A percentile compares a stretch with the other conserved stretches of the same genome.
Evolutionary conservation across 2,329 filamentous ascomycete species (phyloP).

Genomic region (Plectosphaerella plurivora): DNA sequence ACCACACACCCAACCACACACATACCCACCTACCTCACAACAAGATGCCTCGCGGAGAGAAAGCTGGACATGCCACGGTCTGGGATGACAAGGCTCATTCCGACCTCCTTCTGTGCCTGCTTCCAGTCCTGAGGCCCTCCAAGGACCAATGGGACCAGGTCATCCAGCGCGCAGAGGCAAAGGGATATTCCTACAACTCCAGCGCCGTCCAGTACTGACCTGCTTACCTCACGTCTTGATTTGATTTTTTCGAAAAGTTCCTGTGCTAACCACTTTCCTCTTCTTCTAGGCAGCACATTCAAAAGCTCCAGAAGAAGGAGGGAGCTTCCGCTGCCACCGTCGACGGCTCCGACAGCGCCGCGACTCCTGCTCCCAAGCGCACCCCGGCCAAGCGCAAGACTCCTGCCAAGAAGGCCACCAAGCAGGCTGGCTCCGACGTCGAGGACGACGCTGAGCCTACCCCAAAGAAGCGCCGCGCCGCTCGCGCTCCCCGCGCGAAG

Average conservation of each 20-base stretch:
- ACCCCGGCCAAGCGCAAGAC: conserved; percentile 18
- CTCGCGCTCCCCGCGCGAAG: conserved; percentile 23
- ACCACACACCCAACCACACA: conserved; percentile 7
- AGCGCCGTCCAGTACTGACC: conserved; percentile 33
- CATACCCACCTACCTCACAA: conserved; percentile 3
- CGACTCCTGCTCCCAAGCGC: conserved; percentile 9
- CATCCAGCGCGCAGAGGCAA: conserved; percentile 21
- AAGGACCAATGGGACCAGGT: conserved; percentile 26
- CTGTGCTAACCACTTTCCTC: conserved; percentile 8
- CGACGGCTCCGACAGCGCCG: conserved; percentile 19
- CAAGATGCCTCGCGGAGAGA: background rate
- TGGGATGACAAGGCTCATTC: conserved; percentile 33
- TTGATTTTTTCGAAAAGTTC: conserved; percentile 11
- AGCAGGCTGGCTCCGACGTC: background rate
- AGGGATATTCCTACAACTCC: conserved; percentile 32
- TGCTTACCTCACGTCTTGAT: background rate
- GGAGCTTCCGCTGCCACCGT: background rate
- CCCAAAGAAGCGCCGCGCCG: conserved; percentile 1
- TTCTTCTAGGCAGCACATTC: conserved; percentile 36
- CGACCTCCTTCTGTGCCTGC: conserved; percentile 30
- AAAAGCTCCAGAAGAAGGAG: conserved; percentile 33
- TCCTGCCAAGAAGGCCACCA: conserved; percentile 8
- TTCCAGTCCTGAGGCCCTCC: conserved; percentile 29
- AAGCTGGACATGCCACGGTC: conserved; percentile 2
- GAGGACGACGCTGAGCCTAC: background rate